phyloP scores from a whole-genome alignment of 768 basidiomycete species.

The Imleria badia region DNA sequence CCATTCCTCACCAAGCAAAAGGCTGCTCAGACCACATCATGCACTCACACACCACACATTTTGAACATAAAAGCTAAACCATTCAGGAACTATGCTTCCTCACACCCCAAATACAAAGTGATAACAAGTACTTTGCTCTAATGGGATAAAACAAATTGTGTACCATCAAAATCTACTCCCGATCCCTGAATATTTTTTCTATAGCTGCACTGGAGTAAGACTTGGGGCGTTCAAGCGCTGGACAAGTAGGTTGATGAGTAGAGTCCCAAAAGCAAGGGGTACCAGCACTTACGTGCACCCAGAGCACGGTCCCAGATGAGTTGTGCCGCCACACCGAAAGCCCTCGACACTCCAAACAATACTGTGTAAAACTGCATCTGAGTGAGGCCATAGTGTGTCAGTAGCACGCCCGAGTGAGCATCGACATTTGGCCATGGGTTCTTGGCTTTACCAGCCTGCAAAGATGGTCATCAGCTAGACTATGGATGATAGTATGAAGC shows the following conservation, averaged over 20 bases:
- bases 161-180: constrained; percentile 5
- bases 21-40: too few relatives aligned
- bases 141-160: too few relatives aligned
- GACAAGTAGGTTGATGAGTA: neutral
- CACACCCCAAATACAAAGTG: too few relatives aligned
- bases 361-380: constrained; percentile 98
- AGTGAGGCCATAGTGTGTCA: constrained; percentile 81
- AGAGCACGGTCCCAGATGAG: constrained; percentile 93
- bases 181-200: constrained; percentile 69
- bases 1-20: too few relatives aligned
- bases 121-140: too few relatives aligned
- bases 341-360: constrained; percentile 94
- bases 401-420: constrained; percentile 89
- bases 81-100: too few relatives aligned
- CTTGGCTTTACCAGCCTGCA: constrained; percentile 85
- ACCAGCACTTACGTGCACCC: constrained; percentile 70
- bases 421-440: constrained; percentile 98
- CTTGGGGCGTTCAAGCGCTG: constrained; percentile 88
- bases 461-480: neutral
- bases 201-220: constrained; percentile 84
- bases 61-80: too few relatives aligned
- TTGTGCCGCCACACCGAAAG: constrained; percentile 86
- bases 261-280: neutral
- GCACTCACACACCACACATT: too few relatives aligned
- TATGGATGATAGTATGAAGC: neutral